Conservation (phyloP, 768 basidiomycete genomes). For the Tylopilus subfusipes region DNA sequence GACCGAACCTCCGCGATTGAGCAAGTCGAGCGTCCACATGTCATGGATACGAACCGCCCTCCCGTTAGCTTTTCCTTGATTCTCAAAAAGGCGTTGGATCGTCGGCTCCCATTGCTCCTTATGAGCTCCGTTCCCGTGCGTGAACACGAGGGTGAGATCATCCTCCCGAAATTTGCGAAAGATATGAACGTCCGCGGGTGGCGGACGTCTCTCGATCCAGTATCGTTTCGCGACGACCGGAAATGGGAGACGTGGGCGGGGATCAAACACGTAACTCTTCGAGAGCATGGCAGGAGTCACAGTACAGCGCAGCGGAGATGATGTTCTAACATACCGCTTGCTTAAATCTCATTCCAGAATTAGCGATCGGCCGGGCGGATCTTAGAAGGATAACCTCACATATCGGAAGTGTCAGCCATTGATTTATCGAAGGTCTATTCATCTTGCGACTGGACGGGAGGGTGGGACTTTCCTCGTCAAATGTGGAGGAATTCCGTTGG, state of each 20-base stretch:
- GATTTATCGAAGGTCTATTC: too few relatives aligned
- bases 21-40: conserved; percentile 5
- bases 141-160: conserved; percentile 1
- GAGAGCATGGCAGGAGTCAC: background rate
- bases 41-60: background rate
- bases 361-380: too few relatives aligned
- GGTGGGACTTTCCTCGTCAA: too few relatives aligned
- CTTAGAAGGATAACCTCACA: too few relatives aligned
- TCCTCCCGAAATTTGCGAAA: background rate
- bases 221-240: background rate
- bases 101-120: conserved; percentile 11
- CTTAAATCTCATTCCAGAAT: too few relatives aligned
- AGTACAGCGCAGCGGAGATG: background rate
- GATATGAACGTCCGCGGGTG: too few relatives aligned
- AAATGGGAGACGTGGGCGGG: background rate
- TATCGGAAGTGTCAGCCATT: too few relatives aligned
- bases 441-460: too few relatives aligned
- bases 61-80: background rate
- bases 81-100: background rate
- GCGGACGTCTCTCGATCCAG: too few relatives aligned
- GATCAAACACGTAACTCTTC: background rate
- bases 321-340: background rate
- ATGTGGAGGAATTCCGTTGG: too few relatives aligned
- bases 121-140: background rate
- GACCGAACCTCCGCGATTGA: conserved; percentile 8